Evolutionary conservation across 768 basidiomycete genomes (phyloP), one percentile per base, ranked within the genome.

Genomic region (Xanthoconium purpureum): DNA sequence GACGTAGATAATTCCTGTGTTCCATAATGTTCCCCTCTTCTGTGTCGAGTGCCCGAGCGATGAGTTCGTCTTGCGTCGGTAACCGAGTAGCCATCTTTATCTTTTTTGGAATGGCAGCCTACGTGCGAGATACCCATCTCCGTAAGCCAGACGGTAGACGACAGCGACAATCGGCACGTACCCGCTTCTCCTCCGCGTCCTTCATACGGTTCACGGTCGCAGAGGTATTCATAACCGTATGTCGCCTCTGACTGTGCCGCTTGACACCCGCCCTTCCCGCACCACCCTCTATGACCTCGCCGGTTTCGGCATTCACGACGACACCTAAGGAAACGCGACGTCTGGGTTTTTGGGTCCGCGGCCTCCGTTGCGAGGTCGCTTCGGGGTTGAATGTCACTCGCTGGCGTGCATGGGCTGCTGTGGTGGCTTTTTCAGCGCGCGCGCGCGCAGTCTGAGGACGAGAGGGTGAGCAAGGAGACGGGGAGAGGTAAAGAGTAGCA

Each of bases 11-110:
- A 62, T 92, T 82, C 36, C 82, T 77, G 59, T 94, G 89, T 46
- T 91, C 85, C 6, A 78, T 77, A 20, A 87, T 84, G 67, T 95
- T 95, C 0, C 87, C 85, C 70, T 93, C 92, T 70, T 94, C 93
- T 50, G 85, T 91, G 63, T 93, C 89, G 17, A 94, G 80, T 0
- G 93, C 93, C 8, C 83, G 83, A 3, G 84, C 84, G 54, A 95
- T 88, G 9, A 94, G 80, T 63, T 94, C 89, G n/a, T 82, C 88
- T 64, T 95, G 93, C 0, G 91, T 91, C 43, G 78, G 80, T 6
- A 74, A 69, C 32, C 78, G 84, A 24, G 73, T 77, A 52, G 76
- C 77, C 3, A 71, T 69, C 64, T 84, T 88, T 8, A 72, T 66
- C 63, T 85, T 87, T 73, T 85, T 90, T 2, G 87, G 82, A 11